phyloP scores from a whole-genome alignment of 139 green algal genomes.

The Auxenochlorella protothecoides region DNA sequence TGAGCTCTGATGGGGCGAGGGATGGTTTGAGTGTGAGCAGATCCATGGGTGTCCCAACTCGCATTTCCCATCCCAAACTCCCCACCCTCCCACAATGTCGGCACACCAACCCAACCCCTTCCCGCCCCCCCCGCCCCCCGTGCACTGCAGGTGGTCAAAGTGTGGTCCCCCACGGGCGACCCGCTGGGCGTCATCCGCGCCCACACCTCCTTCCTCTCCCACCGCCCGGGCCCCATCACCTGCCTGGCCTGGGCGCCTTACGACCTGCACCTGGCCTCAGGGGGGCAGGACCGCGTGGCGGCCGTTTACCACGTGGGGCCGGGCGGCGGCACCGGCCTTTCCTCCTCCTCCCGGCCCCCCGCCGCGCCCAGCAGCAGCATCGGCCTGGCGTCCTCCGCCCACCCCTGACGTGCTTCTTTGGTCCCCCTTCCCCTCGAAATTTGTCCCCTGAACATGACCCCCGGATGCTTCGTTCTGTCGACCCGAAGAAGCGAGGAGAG shows the following conservation, averaged over 20 bases:
- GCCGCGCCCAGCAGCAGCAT: background rate
- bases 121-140: background rate
- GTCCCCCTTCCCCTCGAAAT: background rate
- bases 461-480: too few species aligned
- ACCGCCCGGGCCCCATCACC: slow-evolving; percentile 60
- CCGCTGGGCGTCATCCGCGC: slow-evolving; percentile 57
- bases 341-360: too few species aligned
- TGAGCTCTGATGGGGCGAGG: background rate
- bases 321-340: too few species aligned
- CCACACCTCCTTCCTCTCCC: slow-evolving; percentile 42
- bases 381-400: too few species aligned
- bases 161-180: slow-evolving; percentile 47
- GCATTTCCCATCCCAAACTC: too few species aligned
- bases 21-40: too few species aligned
- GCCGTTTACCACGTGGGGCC: slow-evolving; percentile 32
- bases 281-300: slow-evolving; percentile 36
- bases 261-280: slow-evolving; percentile 63
- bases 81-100: too few species aligned
- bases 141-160: slow-evolving; percentile 28
- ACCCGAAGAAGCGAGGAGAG: too few species aligned
- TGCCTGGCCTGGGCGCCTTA: slow-evolving; percentile 79
- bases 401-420: background rate
- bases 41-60: background rate
- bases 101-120: too few species aligned
- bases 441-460: background rate